Evolutionary conservation across 192 early-diverging fungal genomes (phyloP), one percentile per base, ranked within the genome.

Genomic region (Anaeromyces robustus): DNA sequence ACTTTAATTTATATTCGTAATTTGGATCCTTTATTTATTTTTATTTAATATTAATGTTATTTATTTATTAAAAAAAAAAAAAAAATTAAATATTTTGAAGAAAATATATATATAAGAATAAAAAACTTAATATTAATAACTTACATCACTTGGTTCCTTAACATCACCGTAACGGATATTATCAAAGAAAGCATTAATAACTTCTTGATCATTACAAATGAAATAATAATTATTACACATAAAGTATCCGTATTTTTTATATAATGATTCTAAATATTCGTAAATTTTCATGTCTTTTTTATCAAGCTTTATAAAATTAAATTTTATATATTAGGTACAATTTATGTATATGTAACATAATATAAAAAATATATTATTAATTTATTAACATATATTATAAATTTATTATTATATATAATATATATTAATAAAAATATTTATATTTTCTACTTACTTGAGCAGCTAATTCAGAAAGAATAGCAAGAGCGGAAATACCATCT

Each of bases 191-290:
- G 78, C 81, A 34, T 87, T 83, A 79, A 94, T 96, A n/a, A 87
- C 90, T 14, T 39, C 81, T 17, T 91, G 90, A 68, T 95, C 92
- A 31, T 92, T 86, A 82, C 95, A 95, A 59, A 95, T 87, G 86
- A 96, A 96, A 85, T 98, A 98, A 28, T 91, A 89, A 85, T 96
- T 97, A 77, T 92, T 88, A 2, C 94, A 94, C 6, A 92, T 90
- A 89, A 95, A 96, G 83, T 89, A 94, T 4, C 96, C 96, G 39
- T 94, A 92, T 52, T 32, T 37, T 4, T 79, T n/a, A 28, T 32
- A 68, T 68, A 68, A 68, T 19, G 52, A 68, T 9, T 68, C n/a
- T n/a, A 68, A 68, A 9, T 68, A 68, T 0, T 68, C 52, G 28
- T 28, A 9, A 26, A 68, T 68, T 28, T 26, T 68, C 52, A 68